A percentile compares a stretch with the other conserved stretches of the same genome.
These are phyloP conservation scores for Posidonia oceanica DNA, from an alignment of 116 monocot genomes.

Conservation along the genomic window DNA sequence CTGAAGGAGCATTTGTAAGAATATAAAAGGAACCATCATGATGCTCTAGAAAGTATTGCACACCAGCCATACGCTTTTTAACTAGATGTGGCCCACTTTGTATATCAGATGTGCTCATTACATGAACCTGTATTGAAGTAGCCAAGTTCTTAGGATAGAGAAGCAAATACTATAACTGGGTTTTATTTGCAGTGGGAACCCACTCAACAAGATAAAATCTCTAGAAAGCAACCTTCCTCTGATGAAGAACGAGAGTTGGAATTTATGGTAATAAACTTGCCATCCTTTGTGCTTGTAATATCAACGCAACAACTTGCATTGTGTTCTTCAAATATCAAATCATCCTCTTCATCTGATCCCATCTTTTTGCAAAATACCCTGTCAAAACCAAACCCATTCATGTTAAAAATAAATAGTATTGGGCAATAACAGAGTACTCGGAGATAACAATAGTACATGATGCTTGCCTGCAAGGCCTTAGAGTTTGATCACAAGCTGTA, in stretches of 20 bases:
- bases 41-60: conserved; percentile 96
- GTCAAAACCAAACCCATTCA: neutral
- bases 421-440: too few relatives aligned
- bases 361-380: conserved; percentile 68
- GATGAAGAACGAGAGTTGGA: conserved; percentile 92
- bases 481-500: conserved; percentile 80
- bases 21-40: conserved; percentile 86
- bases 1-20: conserved; percentile 73
- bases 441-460: conserved; percentile 4
- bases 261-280: conserved; percentile 85
- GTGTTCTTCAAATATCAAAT: conserved; percentile 63
- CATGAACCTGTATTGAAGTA: conserved; percentile 62
- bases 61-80: conserved; percentile 50
- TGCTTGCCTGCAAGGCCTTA: conserved; percentile 59
- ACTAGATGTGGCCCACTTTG: conserved; percentile 45
- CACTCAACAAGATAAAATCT: neutral
- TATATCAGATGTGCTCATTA: conserved; percentile 49
- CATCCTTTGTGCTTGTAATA: conserved; percentile 93
- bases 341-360: conserved; percentile 30
- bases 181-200: neutral
- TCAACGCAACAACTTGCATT: conserved; percentile 66
- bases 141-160: conserved; percentile 10
- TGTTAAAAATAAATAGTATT: too few relatives aligned
- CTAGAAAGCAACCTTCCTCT: conserved; percentile 65
- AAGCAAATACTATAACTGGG: neutral